Evolutionary conservation across 139 green algal genomes (phyloP), one percentile per base, ranked within the genome.

Genomic region (Auxenochlorella pyrenoidosa): DNA sequence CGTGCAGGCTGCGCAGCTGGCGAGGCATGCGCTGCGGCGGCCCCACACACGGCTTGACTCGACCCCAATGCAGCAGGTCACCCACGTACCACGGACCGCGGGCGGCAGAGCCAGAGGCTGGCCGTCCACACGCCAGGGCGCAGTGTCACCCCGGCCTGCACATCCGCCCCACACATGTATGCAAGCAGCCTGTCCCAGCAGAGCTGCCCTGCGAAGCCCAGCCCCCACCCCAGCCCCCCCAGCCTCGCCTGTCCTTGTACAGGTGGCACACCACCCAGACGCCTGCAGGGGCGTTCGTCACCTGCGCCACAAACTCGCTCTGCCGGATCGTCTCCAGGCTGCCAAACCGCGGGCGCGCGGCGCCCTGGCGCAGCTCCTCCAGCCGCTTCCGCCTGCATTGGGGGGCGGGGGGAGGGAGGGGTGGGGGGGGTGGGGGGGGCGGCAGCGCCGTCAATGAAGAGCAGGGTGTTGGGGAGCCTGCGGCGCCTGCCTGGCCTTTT

Each of bases 251-350:
- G 40, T 96, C 93, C 76, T 98, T 97, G 91, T 96, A 97, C 59
- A 99, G 91, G 80, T 96, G 93, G 40, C 95, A 93, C 36, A 99
- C 94, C 36, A 98, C 95, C 93, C 95, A 98, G 4, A 94, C 70
- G 13, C 92, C 89, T 22, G 91, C 66, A 21, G 92, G 90, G 0
- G 95, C 96, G 28, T 97, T 87, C 5, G 96, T 98, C 44, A 98
- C 96, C 84, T 97, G 65, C 78, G 90, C 75, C 68, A 98, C 93
- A 90, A 97, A 99, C 36, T 98, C 95, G 80, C 72, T 87, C 32
- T 89, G 81, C 1, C 75, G 84, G 13, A 98, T 98, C 32, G 94
- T 68, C n/a, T 95, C 90, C 44, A 97, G 83, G 15, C 86, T 88
- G 54, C 93, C 94, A 88, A 96, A 97, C 2, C 90, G 87, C 26